Base-by-base conservation (phyloP, 2,329 filamentous ascomycete genomes). In the Botryotinia convoluta region DNA sequence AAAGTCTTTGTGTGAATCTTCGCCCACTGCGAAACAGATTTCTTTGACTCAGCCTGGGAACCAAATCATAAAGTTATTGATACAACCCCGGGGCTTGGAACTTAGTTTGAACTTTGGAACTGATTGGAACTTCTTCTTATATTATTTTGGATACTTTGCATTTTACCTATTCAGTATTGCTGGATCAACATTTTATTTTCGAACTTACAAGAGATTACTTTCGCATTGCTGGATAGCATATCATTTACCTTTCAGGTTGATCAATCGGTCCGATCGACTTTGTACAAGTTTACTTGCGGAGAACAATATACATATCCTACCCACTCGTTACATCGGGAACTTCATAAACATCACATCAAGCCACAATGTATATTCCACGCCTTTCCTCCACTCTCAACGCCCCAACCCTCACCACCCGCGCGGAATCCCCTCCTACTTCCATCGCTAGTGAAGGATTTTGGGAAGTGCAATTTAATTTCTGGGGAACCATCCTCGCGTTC, bases 401-500 rank as follows among this genome's bases (percentile, higher is more conserved):
- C 20, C 42, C 32, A 14, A 4, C 37, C 4, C 26, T 61, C 4
- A 44, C 54, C 18, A 14, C 22, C 37, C 67, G 48, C 26, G 54
- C 29, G 8, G 69, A 71, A 39, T 48, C 69, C 1, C 4, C 59
- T 10, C 42, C 59, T 2, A 45, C 16, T 14, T 51, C 59, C 3
- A 4, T 7, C 18, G 0, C 22, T 1, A 71, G n/a, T 12, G n/a
- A 32, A 9, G 69, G 69, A 26, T 71, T 71, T 37, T 65, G 61
- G 42, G 8, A 65, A 26, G 60, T 63, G 5, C 59, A 65, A 6
- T 45, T 51, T 26, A 71, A 71, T 44, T 64, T 71, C 69, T 71
- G 69, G 69, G 69, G 69, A 1, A 71, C 59, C 0, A 71, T 71
- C 12, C n/a, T 42, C 6, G 69, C 69, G 5, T 71, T 71, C 35